phyloP scores from a whole-genome alignment of 805 yeast genomes.

The Nakazawaea ishiwadae region DNA sequence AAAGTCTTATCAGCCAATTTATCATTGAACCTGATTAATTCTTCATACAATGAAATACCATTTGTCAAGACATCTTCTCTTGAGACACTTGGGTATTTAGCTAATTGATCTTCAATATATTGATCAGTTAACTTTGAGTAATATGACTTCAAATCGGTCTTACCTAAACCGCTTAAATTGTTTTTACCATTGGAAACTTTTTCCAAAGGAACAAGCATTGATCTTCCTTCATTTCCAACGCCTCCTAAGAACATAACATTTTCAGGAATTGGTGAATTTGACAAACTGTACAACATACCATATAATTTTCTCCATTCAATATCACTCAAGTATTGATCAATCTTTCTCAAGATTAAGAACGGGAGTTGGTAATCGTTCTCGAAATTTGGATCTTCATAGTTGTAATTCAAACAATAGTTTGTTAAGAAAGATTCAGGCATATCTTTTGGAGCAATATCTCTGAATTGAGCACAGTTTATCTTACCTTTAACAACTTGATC shows the following conservation, averaged over 20 bases:
- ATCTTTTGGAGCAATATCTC: slow-evolving; percentile 9
- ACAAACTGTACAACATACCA: slow-evolving; percentile 12
- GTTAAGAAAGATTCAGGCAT: slow-evolving; percentile 8
- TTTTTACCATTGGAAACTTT: slow-evolving; percentile 13
- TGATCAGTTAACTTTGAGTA: slow-evolving; percentile 5
- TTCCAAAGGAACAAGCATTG: slow-evolving; percentile 11
- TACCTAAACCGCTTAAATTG: slow-evolving; percentile 8
- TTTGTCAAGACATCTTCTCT: slow-evolving; percentile 7
- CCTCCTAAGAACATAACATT: slow-evolving; percentile 13
- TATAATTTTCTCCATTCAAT: slow-evolving; percentile 13
- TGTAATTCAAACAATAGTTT: slow-evolving; percentile 9
- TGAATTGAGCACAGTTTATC: slow-evolving; percentile 10
- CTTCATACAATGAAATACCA: slow-evolving; percentile 12
- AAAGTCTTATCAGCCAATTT: neutral
- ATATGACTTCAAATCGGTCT: neutral
- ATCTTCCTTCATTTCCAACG: slow-evolving; percentile 7
- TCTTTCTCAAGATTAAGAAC: slow-evolving; percentile 11
- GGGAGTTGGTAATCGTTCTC: slow-evolving; percentile 13
- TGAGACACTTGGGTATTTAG: neutral
- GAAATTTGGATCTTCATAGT: slow-evolving; percentile 11
- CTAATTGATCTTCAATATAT: slow-evolving; percentile 4
- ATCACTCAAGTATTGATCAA: slow-evolving; percentile 10
- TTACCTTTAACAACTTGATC: slow-evolving; percentile 8
- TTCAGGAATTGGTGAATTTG: slow-evolving; percentile 11
- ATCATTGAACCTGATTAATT: slow-evolving; percentile 5